Evolutionary conservation across 345 rosid species (phyloP).

Genomic region (Rhizophora apiculata): DNA sequence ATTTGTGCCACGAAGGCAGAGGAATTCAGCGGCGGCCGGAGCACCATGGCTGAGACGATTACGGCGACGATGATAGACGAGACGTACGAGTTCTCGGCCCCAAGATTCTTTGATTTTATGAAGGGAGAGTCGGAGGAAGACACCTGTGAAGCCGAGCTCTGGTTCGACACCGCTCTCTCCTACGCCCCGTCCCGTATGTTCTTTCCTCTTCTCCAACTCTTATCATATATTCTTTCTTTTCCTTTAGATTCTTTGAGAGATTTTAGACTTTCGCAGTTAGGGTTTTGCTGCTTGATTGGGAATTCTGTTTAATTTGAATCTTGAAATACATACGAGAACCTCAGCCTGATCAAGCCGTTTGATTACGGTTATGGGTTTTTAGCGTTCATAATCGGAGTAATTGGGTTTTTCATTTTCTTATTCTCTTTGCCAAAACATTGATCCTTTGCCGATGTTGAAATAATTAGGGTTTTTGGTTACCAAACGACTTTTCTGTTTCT

Average conservation of each 20-base stretch:
- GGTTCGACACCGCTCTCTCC: conserved; percentile 71
- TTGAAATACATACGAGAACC: too few species aligned
- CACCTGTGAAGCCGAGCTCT: conserved; percentile 63
- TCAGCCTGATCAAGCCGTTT: too few species aligned
- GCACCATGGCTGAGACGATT: conserved; percentile 16
- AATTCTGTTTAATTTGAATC: background rate
- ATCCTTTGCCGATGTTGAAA: background rate
- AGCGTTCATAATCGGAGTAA: too few species aligned
- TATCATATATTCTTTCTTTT: background rate
- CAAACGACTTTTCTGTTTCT: too few species aligned
- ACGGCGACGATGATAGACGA: conserved; percentile 46
- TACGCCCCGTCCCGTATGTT: conserved; percentile 93
- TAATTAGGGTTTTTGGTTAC: background rate
- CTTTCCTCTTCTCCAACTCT: background rate
- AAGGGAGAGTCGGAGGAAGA: conserved; percentile 71
- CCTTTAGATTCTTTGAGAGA: background rate
- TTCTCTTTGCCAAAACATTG: background rate
- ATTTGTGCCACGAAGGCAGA: background rate
- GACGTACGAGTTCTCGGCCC: conserved; percentile 84
- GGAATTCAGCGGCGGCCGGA: conserved; percentile 21
- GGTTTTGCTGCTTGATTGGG: background rate
- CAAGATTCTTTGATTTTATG: conserved; percentile 75
- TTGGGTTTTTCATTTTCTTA: too few species aligned
- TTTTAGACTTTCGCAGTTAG: background rate
- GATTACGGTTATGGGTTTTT: too few species aligned